Evolutionary conservation across 495 filamentous ascomycete species (phyloP), one percentile per base, ranked within the genome.

Genomic region (Hamigera avellanea): DNA sequence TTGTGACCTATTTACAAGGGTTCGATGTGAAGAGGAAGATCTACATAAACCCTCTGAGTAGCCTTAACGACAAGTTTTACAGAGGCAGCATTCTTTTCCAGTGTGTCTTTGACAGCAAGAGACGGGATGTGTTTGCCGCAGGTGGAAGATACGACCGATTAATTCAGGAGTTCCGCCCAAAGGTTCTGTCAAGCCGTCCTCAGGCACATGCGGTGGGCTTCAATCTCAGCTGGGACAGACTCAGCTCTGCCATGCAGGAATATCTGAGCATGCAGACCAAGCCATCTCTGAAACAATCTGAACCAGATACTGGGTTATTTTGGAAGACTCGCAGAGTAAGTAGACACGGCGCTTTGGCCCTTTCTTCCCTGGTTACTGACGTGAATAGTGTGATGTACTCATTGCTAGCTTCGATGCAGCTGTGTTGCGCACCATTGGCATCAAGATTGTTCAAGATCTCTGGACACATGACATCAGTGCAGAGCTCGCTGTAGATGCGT

Each of bases 31-130:
- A 73, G 33, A 74, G 75, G 26, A 93, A 89, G 48, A 67, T 93
- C 16, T 95, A 86, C 49, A 64, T 98, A 44, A 83, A 73, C 40
- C 87, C 88, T 4, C 69, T 98, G 9, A 82, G 81, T 44, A 93
- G 83, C 50, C 71, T 89, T 46, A 94, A 95, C 52, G 88, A 94
- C 48, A 83, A 83, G 32, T 95, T 96, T 57, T 98, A 91, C 59
- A 67, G 73, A 26, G 85, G 84, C 7, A 86, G 88, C 25, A 66
- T 96, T 14, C 61, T 96, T 17, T 98, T 98, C 52, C 80, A 93
- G 43, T 96, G 88, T 43, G 56, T 95, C 1, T 87, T 86, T 45
- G 93, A 96, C 57, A 80, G 70, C 37, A 94, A 89, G 56, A 76
- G 76, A 44, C 66, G 71, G 19, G 81, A 91, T 44, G 83, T 96